phyloP scores from a whole-genome alignment of 2,329 filamentous ascomycete species.

The Neophaeococcomyces aloes region DNA sequence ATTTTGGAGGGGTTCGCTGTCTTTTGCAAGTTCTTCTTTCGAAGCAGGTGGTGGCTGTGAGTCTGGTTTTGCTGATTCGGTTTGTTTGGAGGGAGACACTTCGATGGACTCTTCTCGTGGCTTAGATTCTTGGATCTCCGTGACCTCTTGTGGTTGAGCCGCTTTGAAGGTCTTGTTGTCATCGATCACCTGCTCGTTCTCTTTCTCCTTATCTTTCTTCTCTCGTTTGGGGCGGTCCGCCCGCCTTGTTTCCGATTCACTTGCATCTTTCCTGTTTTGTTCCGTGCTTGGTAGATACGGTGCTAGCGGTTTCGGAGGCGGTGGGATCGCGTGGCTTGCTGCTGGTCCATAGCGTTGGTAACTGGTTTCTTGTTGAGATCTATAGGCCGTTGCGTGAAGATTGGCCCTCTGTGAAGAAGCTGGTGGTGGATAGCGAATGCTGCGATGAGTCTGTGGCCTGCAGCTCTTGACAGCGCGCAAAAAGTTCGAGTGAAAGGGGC shows the following conservation, averaged over 20 bases:
- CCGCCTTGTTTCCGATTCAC: slow-evolving; percentile 1
- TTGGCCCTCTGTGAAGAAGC: slow-evolving; percentile 23
- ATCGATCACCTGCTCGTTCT: slow-evolving; percentile 13
- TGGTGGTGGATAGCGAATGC: slow-evolving; percentile 30
- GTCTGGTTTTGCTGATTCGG: slow-evolving; percentile 10
- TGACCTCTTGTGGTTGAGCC: too few species aligned
- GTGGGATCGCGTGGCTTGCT: slow-evolving; percentile 31
- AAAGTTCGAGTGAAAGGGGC: slow-evolving; percentile 59
- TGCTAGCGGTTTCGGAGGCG: slow-evolving; percentile 26
- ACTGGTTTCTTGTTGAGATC: slow-evolving; percentile 30
- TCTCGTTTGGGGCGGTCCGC: slow-evolving; percentile 8
- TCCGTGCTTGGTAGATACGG: slow-evolving; percentile 10
- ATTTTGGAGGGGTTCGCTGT: slow-evolving; percentile 13
- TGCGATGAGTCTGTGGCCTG: slow-evolving; percentile 34
- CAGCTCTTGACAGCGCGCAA: slow-evolving; percentile 47
- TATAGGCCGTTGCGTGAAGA: slow-evolving; percentile 29
- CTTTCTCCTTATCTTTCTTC: slow-evolving; percentile 11
- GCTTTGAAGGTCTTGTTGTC: slow-evolving; percentile 16
- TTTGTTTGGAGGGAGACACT: too few species aligned
- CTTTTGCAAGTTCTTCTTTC: slow-evolving; percentile 8
- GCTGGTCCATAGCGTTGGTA: slow-evolving; percentile 39
- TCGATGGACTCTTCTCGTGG: too few species aligned
- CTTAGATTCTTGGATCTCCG: too few species aligned
- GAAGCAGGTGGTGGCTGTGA: slow-evolving; percentile 7
- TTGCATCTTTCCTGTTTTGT: slow-evolving; percentile 4